Conservation (phyloP, 805 yeast species). For the Nakazawaea ishiwadae region DNA sequence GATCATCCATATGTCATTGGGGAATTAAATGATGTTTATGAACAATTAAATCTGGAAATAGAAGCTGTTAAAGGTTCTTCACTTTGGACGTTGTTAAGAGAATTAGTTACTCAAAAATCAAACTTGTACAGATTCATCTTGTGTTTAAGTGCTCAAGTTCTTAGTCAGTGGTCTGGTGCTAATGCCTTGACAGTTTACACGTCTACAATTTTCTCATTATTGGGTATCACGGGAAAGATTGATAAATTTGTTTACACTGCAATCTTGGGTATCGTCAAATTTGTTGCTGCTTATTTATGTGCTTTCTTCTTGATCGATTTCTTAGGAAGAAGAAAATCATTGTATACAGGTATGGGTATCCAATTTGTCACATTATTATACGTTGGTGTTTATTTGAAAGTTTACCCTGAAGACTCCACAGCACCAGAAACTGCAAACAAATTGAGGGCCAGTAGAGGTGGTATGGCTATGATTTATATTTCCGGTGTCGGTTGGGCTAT, state of each 20-base stretch:
- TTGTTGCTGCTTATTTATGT: slow-evolving; percentile 39
- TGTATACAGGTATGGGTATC: slow-evolving; percentile 43
- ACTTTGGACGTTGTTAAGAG: slow-evolving; percentile 24
- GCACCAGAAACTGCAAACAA: slow-evolving; percentile 32
- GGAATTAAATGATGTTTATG: slow-evolving; percentile 48
- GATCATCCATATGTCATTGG: slow-evolving; percentile 46
- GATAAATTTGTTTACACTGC: slow-evolving; percentile 44
- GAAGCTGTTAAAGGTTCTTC: slow-evolving; percentile 23
- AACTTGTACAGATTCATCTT: slow-evolving; percentile 41
- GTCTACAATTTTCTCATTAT: slow-evolving; percentile 43
- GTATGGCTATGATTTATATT: slow-evolving; percentile 45
- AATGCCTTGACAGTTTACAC: slow-evolving; percentile 53
- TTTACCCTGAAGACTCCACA: slow-evolving; percentile 35
- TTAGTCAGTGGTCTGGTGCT: slow-evolving; percentile 60
- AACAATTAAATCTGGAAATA: slow-evolving; percentile 35
- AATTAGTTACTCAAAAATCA: slow-evolving; percentile 32
- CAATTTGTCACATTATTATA: slow-evolving; percentile 40
- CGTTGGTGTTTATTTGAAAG: slow-evolving; percentile 41
- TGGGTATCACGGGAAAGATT: slow-evolving; percentile 36
- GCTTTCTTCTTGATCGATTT: slow-evolving; percentile 52
- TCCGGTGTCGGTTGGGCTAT: slow-evolving; percentile 55
- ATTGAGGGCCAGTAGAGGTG: slow-evolving; percentile 45
- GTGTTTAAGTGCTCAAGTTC: slow-evolving; percentile 37
- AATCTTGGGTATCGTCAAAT: slow-evolving; percentile 49
- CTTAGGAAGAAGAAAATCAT: slow-evolving; percentile 46